phyloP scores from a whole-genome alignment of 495 filamentous ascomycete species.

The Daldinia bambusicola region DNA sequence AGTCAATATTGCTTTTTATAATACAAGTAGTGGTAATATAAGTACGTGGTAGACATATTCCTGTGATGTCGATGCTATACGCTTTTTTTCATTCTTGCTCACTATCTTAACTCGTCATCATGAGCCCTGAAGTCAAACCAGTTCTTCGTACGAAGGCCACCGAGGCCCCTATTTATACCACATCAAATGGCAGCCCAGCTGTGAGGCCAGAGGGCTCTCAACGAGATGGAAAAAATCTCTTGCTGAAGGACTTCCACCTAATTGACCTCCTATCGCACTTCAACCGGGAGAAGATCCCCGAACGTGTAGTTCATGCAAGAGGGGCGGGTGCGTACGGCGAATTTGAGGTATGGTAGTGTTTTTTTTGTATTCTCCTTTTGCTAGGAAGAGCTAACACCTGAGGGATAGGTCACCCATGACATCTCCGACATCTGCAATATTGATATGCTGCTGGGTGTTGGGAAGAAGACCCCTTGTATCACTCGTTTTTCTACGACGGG shows the following conservation, averaged over 20 bases:
- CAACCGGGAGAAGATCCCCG: background rate
- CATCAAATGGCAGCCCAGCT: background rate
- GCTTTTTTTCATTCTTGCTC: background rate
- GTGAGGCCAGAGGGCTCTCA: background rate
- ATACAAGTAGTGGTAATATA: too few species aligned
- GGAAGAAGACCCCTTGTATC: background rate
- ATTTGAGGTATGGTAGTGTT: background rate
- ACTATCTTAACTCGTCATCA: background rate
- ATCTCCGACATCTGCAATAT: background rate
- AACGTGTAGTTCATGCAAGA: background rate
- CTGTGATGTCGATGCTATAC: background rate
- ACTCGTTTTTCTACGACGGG: background rate
- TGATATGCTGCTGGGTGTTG: background rate
- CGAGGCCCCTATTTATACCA: background rate
- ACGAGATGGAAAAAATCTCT: background rate
- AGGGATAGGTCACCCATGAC: background rate
- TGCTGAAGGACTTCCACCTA: background rate
- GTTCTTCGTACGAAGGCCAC: background rate
- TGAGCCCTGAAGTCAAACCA: background rate
- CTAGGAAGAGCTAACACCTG: too few species aligned
- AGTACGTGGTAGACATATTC: background rate
- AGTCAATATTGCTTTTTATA: too few species aligned
- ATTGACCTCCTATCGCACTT: background rate
- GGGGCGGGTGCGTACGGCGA: background rate
- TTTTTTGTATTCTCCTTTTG: too few species aligned